Evolutionary conservation across 805 yeast genomes (phyloP), one percentile per base, ranked within the genome.

Genomic region (Saturnispora saitoi): DNA sequence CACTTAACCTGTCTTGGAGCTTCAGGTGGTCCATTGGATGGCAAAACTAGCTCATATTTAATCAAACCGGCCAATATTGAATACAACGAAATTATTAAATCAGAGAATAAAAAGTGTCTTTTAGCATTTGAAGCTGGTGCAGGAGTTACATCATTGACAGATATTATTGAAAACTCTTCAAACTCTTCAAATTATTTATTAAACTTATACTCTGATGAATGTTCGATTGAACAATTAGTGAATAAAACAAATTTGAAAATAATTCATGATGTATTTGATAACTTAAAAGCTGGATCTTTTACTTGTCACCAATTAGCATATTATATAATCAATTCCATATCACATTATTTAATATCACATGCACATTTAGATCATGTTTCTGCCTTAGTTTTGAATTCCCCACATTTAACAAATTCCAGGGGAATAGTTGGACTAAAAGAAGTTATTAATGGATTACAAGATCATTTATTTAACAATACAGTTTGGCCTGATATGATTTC

Each of bases 1-100:
- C 43, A 46, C 14, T 56, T 85, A 17, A 78, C 84, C 1, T 75
- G 83, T 24, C 65, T 85, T 52, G 96, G 96, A 6, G 76, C 86
- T 22, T 76, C 86, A 2, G 96, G 96, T 6, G 96, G 96, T 2
- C 96, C 96, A 0, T 60, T 80, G 11, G 93, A 86, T 30, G 76
- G 81, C 6, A 67, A 72, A 15, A 86, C 84, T 3, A 86, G 91
- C 54, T 72, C 86, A 2, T 75, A 80, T 51, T 65, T 89, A 47
- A 55, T 89, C 17, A 84, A 86, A 57, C 81, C 88, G 0, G 57
- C 72, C 2, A 37, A 57, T 5, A 48, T 72, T 3, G 54, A 74
- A 1, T 81, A 34, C 9, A 49, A 54, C n/a, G 63, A 67, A 10
- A 66, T 73, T 26, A 54, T 67, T 4, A 50, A 57, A 3, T 47